Evolutionary conservation across 352 stramenopile species (phyloP), one percentile per base, ranked within the genome.

Genomic region (Phytophthora fragariaefolia): DNA sequence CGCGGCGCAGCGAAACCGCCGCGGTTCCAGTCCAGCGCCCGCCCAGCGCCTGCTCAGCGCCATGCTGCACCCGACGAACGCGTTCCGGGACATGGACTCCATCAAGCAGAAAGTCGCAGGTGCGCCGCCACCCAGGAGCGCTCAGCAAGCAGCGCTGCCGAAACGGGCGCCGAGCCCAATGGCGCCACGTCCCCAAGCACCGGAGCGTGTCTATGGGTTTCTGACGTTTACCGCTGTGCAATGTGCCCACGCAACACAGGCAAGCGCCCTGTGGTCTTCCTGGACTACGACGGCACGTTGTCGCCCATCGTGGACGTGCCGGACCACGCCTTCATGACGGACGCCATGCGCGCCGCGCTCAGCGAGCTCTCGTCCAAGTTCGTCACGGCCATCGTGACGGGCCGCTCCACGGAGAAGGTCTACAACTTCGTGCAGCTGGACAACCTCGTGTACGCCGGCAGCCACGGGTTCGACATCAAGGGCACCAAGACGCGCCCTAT

Each of bases 381-480:
- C 64, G 71, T 91, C 13, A 92, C 85, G 42, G 83, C 81, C 22
- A 89, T 95, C 38, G 82, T 93, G 10, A 93, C 81, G 15, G 84
- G 84, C 42, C 77, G 86, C 47, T 91, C 82, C 12, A 87, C 81
- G 7, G 76, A 88, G 30, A 95, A 93, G 65, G 80, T 95, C 36
- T 85, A 89, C 60, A 83, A 82, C 68, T 93, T 95, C 52, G 85
- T 95, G 48, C 70, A 83, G 49, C 71, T 95, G 52, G 80, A 90
- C 55, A 89, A 87, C 42, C 74, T 93, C 24, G 83, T 93, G 56
- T 93, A 93, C 67, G 85, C 87, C 7, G 83, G 87, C 58, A 92
- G 83, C 62, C 85, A 95, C 49, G 85, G 87, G 1, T 93, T 93
- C 56, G 85, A 93, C 59, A 93, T 95, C 49, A 85, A 91, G 36